These are phyloP conservation scores for Botrytis tulipae DNA, from an alignment of 2,329 filamentous ascomycete genomes.

Conservation along the genomic window DNA sequence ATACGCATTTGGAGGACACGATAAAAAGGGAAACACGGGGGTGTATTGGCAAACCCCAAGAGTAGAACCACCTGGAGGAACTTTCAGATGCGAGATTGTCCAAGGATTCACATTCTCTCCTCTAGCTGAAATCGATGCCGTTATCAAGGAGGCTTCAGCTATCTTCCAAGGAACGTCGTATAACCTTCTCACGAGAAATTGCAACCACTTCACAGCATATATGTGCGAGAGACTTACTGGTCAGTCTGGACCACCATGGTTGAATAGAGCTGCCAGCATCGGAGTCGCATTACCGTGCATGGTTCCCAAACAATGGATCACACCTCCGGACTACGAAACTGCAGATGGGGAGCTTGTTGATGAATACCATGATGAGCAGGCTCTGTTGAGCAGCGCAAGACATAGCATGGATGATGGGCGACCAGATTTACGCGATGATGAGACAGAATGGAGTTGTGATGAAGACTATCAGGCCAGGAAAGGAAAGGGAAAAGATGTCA, in stretches of 20 bases:
- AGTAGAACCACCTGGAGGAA: conserved; percentile 72
- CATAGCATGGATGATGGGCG: conserved; percentile 33
- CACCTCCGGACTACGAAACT: conserved; percentile 72
- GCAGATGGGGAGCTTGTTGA: conserved; percentile 66
- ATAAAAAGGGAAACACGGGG: conserved; percentile 66
- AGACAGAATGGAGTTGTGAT: conserved; percentile 46
- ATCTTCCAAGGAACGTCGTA: conserved; percentile 74
- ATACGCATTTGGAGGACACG: conserved; percentile 84
- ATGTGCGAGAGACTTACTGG: conserved; percentile 73
- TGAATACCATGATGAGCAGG: conserved; percentile 53
- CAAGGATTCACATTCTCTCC: conserved; percentile 75
- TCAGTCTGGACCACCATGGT: conserved; percentile 67
- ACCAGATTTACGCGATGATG: conserved; percentile 31
- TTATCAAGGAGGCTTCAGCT: conserved; percentile 66
- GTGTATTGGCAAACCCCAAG: conserved; percentile 80
- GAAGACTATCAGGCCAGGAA: conserved; percentile 44
- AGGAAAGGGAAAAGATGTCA: conserved; percentile 40
- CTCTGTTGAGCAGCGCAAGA: conserved; percentile 49
- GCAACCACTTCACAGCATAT: conserved; percentile 83
- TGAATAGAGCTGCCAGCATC: conserved; percentile 82
- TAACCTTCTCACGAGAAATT: conserved; percentile 80
- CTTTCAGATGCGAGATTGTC: conserved; percentile 70
- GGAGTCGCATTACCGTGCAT: conserved; percentile 79
- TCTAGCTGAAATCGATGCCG: conserved; percentile 66
- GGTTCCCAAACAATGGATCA: conserved; percentile 78